phyloP scores from a whole-genome alignment of 345 rosid species.

The Microthlaspi erraticum region DNA sequence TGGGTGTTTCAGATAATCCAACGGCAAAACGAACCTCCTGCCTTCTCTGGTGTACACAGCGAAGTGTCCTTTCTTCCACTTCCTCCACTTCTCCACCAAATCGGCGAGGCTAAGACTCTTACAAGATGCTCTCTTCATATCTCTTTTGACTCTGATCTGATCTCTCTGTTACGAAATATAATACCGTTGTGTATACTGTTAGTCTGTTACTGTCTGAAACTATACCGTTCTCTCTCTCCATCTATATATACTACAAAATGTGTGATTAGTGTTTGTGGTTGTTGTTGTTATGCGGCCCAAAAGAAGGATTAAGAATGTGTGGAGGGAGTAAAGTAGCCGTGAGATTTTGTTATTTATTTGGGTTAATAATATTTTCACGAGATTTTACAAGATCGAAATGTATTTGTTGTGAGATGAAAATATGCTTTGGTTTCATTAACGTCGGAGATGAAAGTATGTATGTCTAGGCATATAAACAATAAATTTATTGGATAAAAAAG shows the following conservation, averaged over 20 bases:
- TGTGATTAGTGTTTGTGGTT: conserved; percentile 44
- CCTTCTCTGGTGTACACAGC: conserved; percentile 59
- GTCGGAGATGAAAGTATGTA: not conserved
- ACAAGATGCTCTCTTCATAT: conserved; percentile 44
- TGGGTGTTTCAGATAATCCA: conserved; percentile 57
- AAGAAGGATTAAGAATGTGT: conserved; percentile 44
- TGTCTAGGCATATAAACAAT: conserved; percentile 8
- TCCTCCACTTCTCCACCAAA: conserved; percentile 51
- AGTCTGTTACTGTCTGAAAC: conserved; percentile 42
- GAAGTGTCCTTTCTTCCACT: conserved; percentile 57
- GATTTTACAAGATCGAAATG: not conserved
- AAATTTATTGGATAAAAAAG: not conserved
- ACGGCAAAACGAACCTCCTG: conserved; percentile 55
- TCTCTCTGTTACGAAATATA: conserved; percentile 31
- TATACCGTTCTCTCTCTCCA: conserved; percentile 34
- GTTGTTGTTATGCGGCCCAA: conserved; percentile 37
- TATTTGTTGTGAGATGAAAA: not conserved
- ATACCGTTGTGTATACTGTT: conserved; percentile 36
- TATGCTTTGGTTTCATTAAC: not conserved
- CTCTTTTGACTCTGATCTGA: conserved; percentile 14
- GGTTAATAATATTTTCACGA: not conserved
- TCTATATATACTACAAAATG: conserved; percentile 33
- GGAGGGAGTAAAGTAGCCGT: conserved; percentile 40
- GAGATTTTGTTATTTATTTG: conserved; percentile 21
- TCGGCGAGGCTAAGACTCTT: conserved; percentile 45